Evolutionary conservation across 257 asterid species (phyloP).

Genomic region (Scutellaria galericulata): DNA sequence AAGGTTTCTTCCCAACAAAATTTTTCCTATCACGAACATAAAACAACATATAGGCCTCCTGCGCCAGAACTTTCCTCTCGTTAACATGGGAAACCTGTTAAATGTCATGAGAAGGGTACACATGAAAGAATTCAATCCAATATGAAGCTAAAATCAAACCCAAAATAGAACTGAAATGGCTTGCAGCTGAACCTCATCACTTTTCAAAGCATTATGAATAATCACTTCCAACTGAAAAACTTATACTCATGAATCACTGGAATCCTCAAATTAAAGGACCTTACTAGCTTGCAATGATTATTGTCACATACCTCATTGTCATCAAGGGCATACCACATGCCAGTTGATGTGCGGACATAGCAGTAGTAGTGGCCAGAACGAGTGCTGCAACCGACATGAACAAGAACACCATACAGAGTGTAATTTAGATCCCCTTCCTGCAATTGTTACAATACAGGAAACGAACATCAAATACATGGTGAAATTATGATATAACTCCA

Average conservation of each 20-base stretch:
- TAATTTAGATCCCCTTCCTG: constrained; percentile 88
- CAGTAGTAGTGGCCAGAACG: constrained; percentile 98
- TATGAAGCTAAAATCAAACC: constrained; percentile 6
- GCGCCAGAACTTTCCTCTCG: constrained; percentile 82
- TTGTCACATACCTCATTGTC: constrained; percentile 78
- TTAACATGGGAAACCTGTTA: constrained; percentile 83
- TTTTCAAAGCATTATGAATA: background rate
- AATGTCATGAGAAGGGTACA: constrained; percentile 26
- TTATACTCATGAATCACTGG: background rate
- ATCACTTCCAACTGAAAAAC: constrained; percentile 17
- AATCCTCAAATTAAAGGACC: background rate
- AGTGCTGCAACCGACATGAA: constrained; percentile 96
- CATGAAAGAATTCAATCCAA: constrained; percentile 22
- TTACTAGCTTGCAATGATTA: background rate
- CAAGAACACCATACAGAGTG: constrained; percentile 96
- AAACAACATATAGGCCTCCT: constrained; percentile 96
- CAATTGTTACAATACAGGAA: constrained; percentile 30
- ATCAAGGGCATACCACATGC: constrained; percentile 96
- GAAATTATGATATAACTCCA: constrained; percentile 9
- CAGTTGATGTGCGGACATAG: constrained; percentile 96
- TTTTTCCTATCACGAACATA: constrained; percentile 78
- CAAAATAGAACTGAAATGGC: constrained; percentile 5
- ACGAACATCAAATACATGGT: background rate
- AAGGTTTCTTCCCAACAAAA: constrained; percentile 49
- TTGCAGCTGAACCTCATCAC: constrained; percentile 20